Evolutionary conservation across 495 filamentous ascomycete genomes (phyloP).

Genomic region (Penicillium cinerascens): DNA sequence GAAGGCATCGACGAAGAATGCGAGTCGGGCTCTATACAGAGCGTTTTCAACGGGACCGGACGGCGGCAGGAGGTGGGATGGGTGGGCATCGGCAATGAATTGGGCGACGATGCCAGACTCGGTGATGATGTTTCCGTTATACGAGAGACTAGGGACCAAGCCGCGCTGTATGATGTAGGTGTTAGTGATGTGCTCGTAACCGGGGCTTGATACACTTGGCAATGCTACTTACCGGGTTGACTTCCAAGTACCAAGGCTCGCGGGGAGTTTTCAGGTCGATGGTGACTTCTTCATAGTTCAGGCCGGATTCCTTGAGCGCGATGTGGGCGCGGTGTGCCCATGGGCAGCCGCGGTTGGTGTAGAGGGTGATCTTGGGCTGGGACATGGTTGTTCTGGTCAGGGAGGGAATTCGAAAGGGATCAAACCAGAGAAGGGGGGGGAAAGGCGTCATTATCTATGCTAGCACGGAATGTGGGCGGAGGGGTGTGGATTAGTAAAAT

Average conservation of each 20-base stretch:
- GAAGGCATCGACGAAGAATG: conserved; percentile 77
- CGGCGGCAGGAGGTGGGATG: conserved; percentile 44
- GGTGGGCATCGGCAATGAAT: conserved; percentile 64
- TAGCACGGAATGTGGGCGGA: conserved; percentile 16
- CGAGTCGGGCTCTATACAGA: conserved; percentile 62
- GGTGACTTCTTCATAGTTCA: conserved; percentile 75
- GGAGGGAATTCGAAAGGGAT: background rate
- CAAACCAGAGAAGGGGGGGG: background rate
- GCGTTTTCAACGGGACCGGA: conserved; percentile 37
- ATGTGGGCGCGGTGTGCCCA: conserved; percentile 84
- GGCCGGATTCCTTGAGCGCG: conserved; percentile 63
- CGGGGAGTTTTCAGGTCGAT: conserved; percentile 72
- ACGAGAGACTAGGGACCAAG: conserved; percentile 69
- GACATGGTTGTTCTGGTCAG: conserved; percentile 22
- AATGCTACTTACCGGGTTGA: conserved; percentile 63
- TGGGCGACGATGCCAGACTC: conserved; percentile 72
- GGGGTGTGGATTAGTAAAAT: conserved; percentile 30
- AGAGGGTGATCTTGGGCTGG: conserved; percentile 54
- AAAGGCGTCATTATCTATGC: conserved; percentile 13
- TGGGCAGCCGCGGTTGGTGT: conserved; percentile 75
- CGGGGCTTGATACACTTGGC: background rate
- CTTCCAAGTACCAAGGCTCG: conserved; percentile 75
- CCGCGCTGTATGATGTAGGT: conserved; percentile 49
- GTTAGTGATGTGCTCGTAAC: background rate
- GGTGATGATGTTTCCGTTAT: conserved; percentile 68